Evolutionary conservation across 257 asterid species (phyloP).

Genomic region (Solanum virginianum): DNA sequence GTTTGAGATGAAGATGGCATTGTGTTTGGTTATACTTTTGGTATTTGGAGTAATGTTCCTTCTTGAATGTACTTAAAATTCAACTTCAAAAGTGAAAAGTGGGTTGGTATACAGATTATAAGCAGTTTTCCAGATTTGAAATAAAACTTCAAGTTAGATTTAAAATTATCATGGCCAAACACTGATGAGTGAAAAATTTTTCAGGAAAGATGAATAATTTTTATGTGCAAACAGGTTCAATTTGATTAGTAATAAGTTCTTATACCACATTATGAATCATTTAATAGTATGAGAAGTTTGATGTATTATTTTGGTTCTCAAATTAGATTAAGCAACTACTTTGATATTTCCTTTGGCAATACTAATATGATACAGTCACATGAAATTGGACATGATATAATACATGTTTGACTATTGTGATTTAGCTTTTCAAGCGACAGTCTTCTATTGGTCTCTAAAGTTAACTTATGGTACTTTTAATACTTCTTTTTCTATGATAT

Average conservation of each 20-base stretch:
- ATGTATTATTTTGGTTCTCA: neutral
- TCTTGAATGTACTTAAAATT: too few relatives aligned
- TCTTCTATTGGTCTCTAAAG: neutral
- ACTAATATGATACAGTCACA: neutral
- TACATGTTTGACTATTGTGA: neutral
- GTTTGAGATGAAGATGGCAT: too few relatives aligned
- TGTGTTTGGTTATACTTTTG: too few relatives aligned
- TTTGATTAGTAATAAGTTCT: neutral
- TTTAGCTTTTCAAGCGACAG: neutral
- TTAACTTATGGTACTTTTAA: neutral
- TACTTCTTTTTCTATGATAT: neutral
- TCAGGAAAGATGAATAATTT: neutral
- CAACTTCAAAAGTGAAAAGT: too few relatives aligned
- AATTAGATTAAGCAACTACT: neutral
- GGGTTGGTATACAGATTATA: too few relatives aligned
- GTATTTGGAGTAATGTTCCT: too few relatives aligned
- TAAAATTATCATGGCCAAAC: too few relatives aligned
- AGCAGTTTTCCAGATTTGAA: too few relatives aligned
- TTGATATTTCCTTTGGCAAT: neutral
- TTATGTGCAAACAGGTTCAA: neutral
- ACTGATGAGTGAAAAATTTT: too few relatives aligned
- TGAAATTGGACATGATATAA: neutral
- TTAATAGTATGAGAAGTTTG: neutral
- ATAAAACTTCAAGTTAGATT: too few relatives aligned
- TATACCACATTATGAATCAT: neutral